These are phyloP conservation scores for Pestalotiopsis sp. DNA, from an alignment of 2,329 filamentous ascomycete species.

Conservation along the genomic window DNA sequence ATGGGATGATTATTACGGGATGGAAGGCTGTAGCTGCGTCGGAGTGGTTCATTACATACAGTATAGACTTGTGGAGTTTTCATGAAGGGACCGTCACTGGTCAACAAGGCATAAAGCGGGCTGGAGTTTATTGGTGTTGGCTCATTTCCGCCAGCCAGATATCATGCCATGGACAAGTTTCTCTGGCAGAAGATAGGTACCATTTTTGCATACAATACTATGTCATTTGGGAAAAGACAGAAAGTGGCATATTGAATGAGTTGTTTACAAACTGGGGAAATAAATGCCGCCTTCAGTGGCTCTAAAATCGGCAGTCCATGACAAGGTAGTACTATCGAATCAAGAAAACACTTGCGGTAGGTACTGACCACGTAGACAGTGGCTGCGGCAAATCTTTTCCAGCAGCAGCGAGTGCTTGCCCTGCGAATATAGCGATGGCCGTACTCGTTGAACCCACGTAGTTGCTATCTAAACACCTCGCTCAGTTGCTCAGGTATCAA, in stretches of 20 bases:
- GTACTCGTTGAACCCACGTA: too few species aligned
- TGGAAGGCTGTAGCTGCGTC: neutral
- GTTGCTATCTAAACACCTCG: too few species aligned
- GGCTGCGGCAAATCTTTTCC: too few species aligned
- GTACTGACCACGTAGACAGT: too few species aligned
- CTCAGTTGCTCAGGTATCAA: too few species aligned
- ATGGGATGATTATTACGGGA: conserved; percentile 5
- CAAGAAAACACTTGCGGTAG: too few species aligned
- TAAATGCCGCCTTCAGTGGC: neutral
- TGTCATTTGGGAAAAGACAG: neutral
- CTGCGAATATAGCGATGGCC: too few species aligned
- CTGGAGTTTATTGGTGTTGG: conserved; percentile 21
- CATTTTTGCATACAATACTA: neutral
- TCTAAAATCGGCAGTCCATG: neutral
- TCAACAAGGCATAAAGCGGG: conserved; percentile 21
- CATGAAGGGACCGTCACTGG: conserved; percentile 5
- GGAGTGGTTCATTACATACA: neutral
- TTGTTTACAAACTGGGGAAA: neutral
- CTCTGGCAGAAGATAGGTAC: neutral
- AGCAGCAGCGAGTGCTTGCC: too few species aligned
- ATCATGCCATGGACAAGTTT: neutral
- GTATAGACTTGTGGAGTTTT: conserved; percentile 7
- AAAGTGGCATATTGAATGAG: neutral
- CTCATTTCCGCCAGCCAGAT: neutral
- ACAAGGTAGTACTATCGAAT: too few species aligned